Evolutionary conservation across 805 yeast genomes (phyloP), one percentile per base, ranked within the genome.

Genomic region (Pichia occidentalis): DNA sequence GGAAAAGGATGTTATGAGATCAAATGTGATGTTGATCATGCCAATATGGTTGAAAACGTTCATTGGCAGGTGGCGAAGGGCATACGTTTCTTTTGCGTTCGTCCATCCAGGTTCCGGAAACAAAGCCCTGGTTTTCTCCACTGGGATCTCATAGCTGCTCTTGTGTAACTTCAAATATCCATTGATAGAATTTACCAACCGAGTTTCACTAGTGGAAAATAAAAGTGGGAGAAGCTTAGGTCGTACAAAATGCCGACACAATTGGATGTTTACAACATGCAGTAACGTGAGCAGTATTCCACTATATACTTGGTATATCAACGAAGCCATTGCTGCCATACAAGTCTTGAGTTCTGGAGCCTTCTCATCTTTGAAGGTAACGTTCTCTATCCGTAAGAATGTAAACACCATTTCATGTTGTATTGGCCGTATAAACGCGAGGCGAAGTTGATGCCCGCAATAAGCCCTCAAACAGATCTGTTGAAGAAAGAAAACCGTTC

Each of bases 1-100:
- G 8, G 57, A 49, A 9, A 57, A 45, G 3, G 61, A 49, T n/a
- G 52, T 37, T 4, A 58, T 44, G 7, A 51, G 11, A 36, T 53
- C 48, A 38, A 56, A 52, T 11, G 47, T 26, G 2, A 46, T 5
- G 19, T 35, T 43, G 19, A 39, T 29, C 11, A 25, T 12, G 21
- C 22, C 27, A n/a, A 25, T 37, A 26, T 34, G 7, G n/a, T 22
- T 22, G 10, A 16, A 4, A 10, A 7, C 22, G 13, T 30, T 20
- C n/a, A 16, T 24, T 24, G 16, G 14, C 13, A 3, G 16, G 23
- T 13, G 14, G 28, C 13, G 10, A 10, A 16, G 13, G 16, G n/a
- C 24, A 29, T 29, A 8, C 14, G n/a, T 4, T 6, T 17, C 13
- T 29, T 29, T n/a, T n/a, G n/a, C n/a, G n/a, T n/a, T n/a, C n/a